Evolutionary conservation across 2,329 filamentous ascomycete genomes (phyloP).

Genomic region (Trichophyton schoenleinii): DNA sequence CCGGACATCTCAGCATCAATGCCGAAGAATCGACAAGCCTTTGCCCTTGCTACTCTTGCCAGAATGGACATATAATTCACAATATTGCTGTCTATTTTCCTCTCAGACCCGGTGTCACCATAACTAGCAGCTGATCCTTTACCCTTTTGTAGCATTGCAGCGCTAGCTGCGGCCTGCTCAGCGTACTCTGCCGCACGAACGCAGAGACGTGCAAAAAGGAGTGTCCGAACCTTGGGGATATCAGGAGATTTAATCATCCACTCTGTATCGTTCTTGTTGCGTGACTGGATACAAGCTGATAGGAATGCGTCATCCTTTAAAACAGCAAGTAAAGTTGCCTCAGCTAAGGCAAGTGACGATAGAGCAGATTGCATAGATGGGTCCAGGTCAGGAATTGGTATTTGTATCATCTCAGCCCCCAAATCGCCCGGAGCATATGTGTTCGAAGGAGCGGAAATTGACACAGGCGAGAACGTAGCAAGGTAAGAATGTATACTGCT

Average conservation of each 20-base stretch:
- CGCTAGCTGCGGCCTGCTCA: constrained; percentile 50
- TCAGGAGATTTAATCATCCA: constrained; percentile 94
- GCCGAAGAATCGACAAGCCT: constrained; percentile 79
- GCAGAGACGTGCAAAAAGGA: constrained; percentile 77
- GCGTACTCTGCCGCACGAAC: constrained; percentile 82
- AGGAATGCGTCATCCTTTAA: constrained; percentile 92
- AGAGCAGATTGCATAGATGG: constrained; percentile 31
- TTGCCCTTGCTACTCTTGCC: constrained; percentile 60
- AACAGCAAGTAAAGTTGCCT: constrained; percentile 80
- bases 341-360: constrained; percentile 56
- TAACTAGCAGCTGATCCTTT: constrained; percentile 10
- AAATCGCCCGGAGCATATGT: constrained; percentile 3
- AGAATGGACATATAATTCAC: constrained; percentile 65
- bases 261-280: constrained; percentile 73
- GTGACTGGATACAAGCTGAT: constrained; percentile 62
- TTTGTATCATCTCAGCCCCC: constrained; percentile 8
- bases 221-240: constrained; percentile 76
- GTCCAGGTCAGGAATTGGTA: constrained; percentile 35
- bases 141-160: constrained; percentile 28
- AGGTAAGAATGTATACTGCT: constrained; percentile 67
- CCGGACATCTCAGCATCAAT: constrained; percentile 76
- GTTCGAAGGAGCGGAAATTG: constrained; percentile 38
- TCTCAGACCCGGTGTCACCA: constrained; percentile 13
- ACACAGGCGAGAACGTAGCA: constrained; percentile 38
- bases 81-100: constrained; percentile 52